These are phyloP conservation scores for Russula dissimulans DNA, from an alignment of 768 basidiomycete genomes.

Conservation along the genomic window DNA sequence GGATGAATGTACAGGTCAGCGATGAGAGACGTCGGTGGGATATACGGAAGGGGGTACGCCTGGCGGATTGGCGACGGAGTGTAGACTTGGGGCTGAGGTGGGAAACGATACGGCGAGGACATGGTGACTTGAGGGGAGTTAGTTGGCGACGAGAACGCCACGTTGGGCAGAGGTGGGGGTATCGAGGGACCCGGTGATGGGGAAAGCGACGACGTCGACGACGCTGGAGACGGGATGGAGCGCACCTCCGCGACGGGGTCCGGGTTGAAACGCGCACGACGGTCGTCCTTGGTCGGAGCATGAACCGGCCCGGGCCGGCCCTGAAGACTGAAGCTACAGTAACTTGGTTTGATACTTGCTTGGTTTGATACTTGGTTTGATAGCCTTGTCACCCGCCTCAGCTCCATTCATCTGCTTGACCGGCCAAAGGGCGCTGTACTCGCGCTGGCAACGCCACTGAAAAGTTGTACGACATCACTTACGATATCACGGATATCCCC, in stretches of 20 bases:
- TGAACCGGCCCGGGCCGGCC: too few relatives aligned
- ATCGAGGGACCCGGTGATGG: conserved; percentile 9
- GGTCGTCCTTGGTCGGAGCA: not conserved
- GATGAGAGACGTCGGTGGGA: not conserved
- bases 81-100: not conserved
- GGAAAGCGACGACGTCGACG: not conserved
- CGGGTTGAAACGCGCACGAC: conserved; percentile 10
- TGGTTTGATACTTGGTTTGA: too few relatives aligned
- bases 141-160: not conserved
- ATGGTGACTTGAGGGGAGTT: not conserved
- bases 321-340: too few relatives aligned
- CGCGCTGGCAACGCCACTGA: conserved; percentile 3
- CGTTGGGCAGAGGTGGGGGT: conserved; percentile 5
- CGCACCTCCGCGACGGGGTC: conserved; percentile 11
- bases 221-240: conserved; percentile 6
- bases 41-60: not conserved
- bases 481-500: not conserved
- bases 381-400: not conserved
- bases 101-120: not conserved
- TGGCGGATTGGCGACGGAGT: not conserved
- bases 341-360: too few relatives aligned
- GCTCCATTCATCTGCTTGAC: not conserved
- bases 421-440: not conserved
- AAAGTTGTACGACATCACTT: not conserved
- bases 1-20: not conserved